Percentiles rank a stretch among this genome's conserved stretches.
Conservation (phyloP, 2,329 filamentous ascomycete species). For the Fusarium sp. region DNA sequence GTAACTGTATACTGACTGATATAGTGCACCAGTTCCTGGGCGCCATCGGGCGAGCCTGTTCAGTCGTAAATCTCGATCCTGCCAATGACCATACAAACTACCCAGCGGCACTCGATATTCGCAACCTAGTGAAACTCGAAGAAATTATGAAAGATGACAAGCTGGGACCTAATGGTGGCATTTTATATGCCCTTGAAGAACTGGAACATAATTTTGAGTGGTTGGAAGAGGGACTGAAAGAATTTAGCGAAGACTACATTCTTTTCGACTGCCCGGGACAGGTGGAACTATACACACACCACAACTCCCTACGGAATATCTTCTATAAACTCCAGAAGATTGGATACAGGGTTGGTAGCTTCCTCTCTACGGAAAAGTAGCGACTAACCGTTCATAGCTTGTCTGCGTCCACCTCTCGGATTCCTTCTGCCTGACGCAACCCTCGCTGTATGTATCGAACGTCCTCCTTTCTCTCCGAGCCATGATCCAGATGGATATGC, state of each 20-base stretch:
- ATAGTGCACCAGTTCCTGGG: constrained; percentile 95
- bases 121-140: constrained; percentile 87
- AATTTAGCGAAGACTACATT: constrained; percentile 89
- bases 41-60: constrained; percentile 94
- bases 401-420: constrained; percentile 95
- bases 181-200: constrained; percentile 94
- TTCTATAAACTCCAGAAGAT: constrained; percentile 91
- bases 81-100: constrained; percentile 95
- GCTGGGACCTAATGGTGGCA: constrained; percentile 90
- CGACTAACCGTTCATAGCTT: constrained; percentile 68
- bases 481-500: constrained; percentile 98
- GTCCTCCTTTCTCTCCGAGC: constrained; percentile 91
- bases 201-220: constrained; percentile 94
- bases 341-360: constrained; percentile 81
- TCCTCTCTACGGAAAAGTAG: too few species aligned
- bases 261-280: constrained; percentile 97
- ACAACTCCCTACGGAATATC: constrained; percentile 90
- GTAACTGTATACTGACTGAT: constrained; percentile 1
- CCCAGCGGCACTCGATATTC: constrained; percentile 89
- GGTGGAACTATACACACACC: constrained; percentile 96
- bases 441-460: constrained; percentile 94
- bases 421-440: constrained; percentile 91
- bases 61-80: constrained; percentile 95
- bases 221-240: constrained; percentile 83
- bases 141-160: constrained; percentile 94